Conservation (phyloP, 2,329 filamentous ascomycete species). For the Apiospora pterosperma region DNA sequence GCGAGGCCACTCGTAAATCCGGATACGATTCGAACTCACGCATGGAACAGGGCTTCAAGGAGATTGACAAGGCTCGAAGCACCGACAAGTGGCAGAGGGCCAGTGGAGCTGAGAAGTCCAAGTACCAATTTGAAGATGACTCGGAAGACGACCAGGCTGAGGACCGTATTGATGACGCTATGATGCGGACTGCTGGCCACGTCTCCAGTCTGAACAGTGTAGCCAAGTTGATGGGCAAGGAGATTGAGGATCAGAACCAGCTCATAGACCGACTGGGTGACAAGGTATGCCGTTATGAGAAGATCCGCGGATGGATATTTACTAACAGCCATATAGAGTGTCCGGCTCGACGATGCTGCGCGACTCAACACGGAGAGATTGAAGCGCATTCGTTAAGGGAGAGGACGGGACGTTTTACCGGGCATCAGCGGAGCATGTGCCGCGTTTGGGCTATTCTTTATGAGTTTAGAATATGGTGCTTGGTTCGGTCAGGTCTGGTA, state of each 20-base stretch:
- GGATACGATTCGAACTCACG: constrained; percentile 49
- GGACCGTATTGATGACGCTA: constrained; percentile 63
- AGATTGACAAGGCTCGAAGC: constrained; percentile 14
- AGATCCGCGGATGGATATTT: not conserved
- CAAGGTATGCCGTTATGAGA: constrained; percentile 58
- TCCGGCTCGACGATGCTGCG: constrained; percentile 78
- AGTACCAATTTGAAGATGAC: constrained; percentile 78
- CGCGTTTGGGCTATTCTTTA: not conserved
- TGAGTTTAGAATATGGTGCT: not conserved
- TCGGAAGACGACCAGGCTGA: constrained; percentile 35
- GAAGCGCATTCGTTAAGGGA: constrained; percentile 49
- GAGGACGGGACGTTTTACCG: not conserved
- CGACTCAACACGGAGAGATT: constrained; percentile 72
- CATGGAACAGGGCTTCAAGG: constrained; percentile 43
- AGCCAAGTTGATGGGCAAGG: constrained; percentile 69
- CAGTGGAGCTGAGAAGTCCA: constrained; percentile 58
- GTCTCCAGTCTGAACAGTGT: constrained; percentile 70
- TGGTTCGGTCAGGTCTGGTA: not conserved
- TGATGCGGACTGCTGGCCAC: constrained; percentile 65
- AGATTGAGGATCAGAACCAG: constrained; percentile 75
- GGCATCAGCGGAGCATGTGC: not conserved
- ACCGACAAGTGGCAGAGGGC: constrained; percentile 18
- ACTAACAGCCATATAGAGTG: constrained; percentile 54
- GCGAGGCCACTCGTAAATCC: constrained; percentile 59
- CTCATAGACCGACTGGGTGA: constrained; percentile 70